A percentile compares a stretch with the other conserved stretches of the same genome.
Evolutionary conservation across 345 rosid species (phyloP).

Genomic region (Rhizophora mangle): DNA sequence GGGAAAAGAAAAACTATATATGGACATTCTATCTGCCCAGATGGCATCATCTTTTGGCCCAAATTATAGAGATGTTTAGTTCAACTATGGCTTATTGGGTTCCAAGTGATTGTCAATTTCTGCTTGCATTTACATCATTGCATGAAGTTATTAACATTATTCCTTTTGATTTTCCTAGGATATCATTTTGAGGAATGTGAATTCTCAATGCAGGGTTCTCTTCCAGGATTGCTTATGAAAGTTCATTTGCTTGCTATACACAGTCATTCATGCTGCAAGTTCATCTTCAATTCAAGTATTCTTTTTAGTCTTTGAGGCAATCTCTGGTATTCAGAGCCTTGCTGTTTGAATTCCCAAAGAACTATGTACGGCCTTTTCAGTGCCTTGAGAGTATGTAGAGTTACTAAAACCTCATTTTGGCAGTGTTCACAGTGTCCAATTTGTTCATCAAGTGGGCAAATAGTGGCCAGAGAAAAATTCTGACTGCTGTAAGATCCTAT

Average conservation of each 20-base stretch:
- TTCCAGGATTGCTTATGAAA: neutral
- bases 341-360: neutral
- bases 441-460: slow-evolving; percentile 3
- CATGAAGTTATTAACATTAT: neutral
- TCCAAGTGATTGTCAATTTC: too few species aligned
- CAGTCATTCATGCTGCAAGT: neutral
- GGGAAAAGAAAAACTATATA: neutral
- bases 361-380: neutral
- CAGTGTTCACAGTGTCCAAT: slow-evolving; percentile 6
- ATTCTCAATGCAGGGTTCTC: neutral
- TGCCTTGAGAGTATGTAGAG: neutral
- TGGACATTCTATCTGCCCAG: neutral
- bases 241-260: neutral
- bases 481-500: slow-evolving; percentile 18
- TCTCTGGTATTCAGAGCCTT: neutral
- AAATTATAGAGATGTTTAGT: neutral
- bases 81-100: neutral
- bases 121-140: neutral
- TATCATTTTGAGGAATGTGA: slow-evolving; percentile 15
- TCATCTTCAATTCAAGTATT: neutral
- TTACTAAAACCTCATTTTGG: slow-evolving; percentile 4
- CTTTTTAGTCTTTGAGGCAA: neutral
- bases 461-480: neutral
- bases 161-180: slow-evolving; percentile 19
- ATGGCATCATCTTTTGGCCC: too few species aligned